Percentiles rank a stretch among this genome's conserved stretches.
Conservation (phyloP, 202 grass and related monocot genomes). For the Elaeis oleifera region DNA sequence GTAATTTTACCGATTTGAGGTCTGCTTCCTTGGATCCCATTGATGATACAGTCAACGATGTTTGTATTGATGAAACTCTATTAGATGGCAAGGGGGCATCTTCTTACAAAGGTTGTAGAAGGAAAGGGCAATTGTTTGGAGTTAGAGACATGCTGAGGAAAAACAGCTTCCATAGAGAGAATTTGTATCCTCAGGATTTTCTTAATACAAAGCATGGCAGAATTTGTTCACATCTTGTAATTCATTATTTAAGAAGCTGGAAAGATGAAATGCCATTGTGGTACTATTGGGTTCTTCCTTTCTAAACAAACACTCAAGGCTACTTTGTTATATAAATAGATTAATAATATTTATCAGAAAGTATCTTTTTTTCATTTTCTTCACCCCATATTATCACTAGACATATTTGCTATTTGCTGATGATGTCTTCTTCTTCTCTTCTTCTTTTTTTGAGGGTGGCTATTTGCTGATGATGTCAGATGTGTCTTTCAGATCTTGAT, state of each 20-base stretch:
- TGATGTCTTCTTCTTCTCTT: neutral
- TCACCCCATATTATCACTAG: no score
- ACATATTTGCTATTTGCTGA: neutral
- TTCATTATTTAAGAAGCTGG: no score
- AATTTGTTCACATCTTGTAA: no score
- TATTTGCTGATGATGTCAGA: neutral
- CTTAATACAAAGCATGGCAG: no score
- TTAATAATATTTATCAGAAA: no score
- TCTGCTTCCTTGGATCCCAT: conserved; percentile 31
- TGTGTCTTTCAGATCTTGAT: conserved; percentile 47
- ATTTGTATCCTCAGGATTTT: no score
- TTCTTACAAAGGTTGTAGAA: conserved; percentile 35
- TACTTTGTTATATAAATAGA: no score
- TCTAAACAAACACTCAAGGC: no score
- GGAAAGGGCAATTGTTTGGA: conserved; percentile 52
- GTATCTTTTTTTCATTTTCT: no score
- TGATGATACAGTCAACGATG: conserved; percentile 47
- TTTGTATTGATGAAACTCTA: conserved; percentile 40
- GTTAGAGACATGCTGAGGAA: conserved; percentile 62
- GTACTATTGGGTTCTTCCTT: no score
- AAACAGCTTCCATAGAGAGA: conserved; percentile 12
- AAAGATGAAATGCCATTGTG: no score
- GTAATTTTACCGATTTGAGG: conserved; percentile 67
- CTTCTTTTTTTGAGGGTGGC: neutral
- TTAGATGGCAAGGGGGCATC: conserved; percentile 25